These are phyloP conservation scores for Coemansia sp. DNA, from an alignment of 192 early-diverging fungal genomes.

Conservation along the genomic window DNA sequence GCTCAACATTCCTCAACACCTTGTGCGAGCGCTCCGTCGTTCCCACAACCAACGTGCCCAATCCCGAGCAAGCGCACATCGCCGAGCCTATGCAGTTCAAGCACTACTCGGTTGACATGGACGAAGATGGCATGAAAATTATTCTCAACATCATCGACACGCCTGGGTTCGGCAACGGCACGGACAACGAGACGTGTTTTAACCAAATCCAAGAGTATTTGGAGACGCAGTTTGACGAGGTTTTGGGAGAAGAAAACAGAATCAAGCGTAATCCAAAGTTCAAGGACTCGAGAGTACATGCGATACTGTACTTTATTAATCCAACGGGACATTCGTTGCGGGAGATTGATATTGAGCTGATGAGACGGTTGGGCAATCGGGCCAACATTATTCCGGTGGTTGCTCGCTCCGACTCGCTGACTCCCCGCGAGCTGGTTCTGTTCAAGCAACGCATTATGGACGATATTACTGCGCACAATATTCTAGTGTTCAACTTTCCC, in stretches of 20 bases:
- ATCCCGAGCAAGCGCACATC: slow-evolving; percentile 73
- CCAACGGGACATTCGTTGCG: slow-evolving; percentile 96
- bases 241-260: slow-evolving; percentile 83
- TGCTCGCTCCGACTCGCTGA: slow-evolving; percentile 89
- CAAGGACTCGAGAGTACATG: slow-evolving; percentile 94
- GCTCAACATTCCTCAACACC: slow-evolving; percentile 98
- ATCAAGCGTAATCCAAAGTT: slow-evolving; percentile 86
- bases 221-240: slow-evolving; percentile 91
- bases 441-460: slow-evolving; percentile 97
- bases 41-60: slow-evolving; percentile 60
- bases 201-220: slow-evolving; percentile 90
- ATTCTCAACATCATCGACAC: slow-evolving; percentile 97
- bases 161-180: slow-evolving; percentile 96
- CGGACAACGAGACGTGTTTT: slow-evolving; percentile 93
- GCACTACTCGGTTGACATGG: slow-evolving; percentile 89
- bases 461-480: slow-evolving; percentile 92
- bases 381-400: slow-evolving; percentile 98
- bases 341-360: slow-evolving; percentile 93
- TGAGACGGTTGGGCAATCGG: slow-evolving; percentile 84
- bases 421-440: slow-evolving; percentile 73
- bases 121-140: slow-evolving; percentile 97
- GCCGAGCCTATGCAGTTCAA: slow-evolving; percentile 87
- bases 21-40: slow-evolving; percentile 83
- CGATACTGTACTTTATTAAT: slow-evolving; percentile 95
- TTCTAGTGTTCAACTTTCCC: slow-evolving; percentile 98